Evolutionary conservation across 805 yeast species (phyloP).

Genomic region (Candida montana): DNA sequence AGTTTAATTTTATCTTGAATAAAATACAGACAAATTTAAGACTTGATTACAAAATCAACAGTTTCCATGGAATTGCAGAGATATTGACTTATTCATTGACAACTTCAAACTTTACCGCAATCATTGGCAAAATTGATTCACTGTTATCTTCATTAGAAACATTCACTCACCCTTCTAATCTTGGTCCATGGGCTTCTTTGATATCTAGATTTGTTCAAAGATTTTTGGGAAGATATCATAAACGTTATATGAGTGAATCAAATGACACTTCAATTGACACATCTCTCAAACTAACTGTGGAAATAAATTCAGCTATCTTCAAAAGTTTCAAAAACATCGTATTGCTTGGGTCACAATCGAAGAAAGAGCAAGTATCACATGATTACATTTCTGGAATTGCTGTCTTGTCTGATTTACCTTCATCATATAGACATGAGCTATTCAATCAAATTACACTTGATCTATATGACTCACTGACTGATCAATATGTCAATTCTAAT

Average conservation of each 20-base stretch:
- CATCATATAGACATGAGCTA: constrained; percentile 36
- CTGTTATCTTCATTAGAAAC: constrained; percentile 70
- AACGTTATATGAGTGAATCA: constrained; percentile 47
- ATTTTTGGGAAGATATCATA: constrained; percentile 54
- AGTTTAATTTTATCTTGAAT: constrained; percentile 56
- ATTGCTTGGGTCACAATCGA: constrained; percentile 73
- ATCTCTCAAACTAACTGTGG: constrained; percentile 24
- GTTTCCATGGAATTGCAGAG: constrained; percentile 38
- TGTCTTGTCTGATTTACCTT: constrained; percentile 51
- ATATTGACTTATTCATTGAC: constrained; percentile 60
- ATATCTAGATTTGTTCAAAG: constrained; percentile 62
- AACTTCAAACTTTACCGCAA: constrained; percentile 40
- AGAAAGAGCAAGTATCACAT: constrained; percentile 49
- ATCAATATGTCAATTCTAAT: constrained; percentile 61
- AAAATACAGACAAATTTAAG: constrained; percentile 40
- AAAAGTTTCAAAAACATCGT: constrained; percentile 46
- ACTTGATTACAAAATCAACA: constrained; percentile 29
- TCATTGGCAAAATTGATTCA: constrained; percentile 46
- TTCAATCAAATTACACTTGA: constrained; percentile 57
- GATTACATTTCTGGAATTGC: constrained; percentile 56
- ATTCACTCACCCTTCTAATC: constrained; percentile 86
- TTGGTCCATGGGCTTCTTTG: constrained; percentile 80
- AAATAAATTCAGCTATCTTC: constrained; percentile 31
- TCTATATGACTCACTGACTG: constrained; percentile 66
- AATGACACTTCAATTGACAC: constrained; percentile 13